Evolutionary conservation across 768 basidiomycete genomes (phyloP).

Genomic region (Tylopilus subfusipes): DNA sequence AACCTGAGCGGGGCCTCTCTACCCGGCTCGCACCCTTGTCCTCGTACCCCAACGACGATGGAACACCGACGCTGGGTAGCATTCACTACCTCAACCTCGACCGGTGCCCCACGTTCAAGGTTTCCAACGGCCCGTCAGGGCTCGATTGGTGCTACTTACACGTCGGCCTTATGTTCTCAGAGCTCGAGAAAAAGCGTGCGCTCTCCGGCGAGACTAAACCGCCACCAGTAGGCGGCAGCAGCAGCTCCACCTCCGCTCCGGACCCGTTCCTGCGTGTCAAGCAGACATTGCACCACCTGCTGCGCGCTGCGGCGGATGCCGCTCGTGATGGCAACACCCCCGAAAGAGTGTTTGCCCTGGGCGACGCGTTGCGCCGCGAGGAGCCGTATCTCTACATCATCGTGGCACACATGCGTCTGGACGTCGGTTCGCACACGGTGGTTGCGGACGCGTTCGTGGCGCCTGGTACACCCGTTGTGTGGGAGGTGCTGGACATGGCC

Average conservation of each 20-base stretch:
- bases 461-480: constrained; percentile 22
- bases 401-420: constrained; percentile 42
- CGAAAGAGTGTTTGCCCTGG: constrained; percentile 15
- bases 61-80: constrained; percentile 30
- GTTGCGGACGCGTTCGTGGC: constrained; percentile 48
- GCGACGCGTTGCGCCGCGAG: constrained; percentile 3
- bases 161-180: constrained; percentile 26
- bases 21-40: constrained; percentile 27
- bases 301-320: constrained; percentile 17
- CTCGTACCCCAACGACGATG: not conserved
- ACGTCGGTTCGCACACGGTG: constrained; percentile 41
- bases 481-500: not conserved
- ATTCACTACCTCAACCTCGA: constrained; percentile 40
- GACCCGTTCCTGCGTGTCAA: constrained; percentile 31
- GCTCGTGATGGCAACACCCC: constrained; percentile 1
- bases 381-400: constrained; percentile 41
- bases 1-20: constrained; percentile 19
- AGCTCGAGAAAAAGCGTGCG: not conserved
- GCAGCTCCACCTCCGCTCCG: not conserved
- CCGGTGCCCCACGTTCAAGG: constrained; percentile 31
- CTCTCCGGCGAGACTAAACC: not conserved
- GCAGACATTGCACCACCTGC: constrained; percentile 27
- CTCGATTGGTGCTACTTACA: constrained; percentile 32
- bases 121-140: constrained; percentile 9
- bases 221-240: not conserved